Percentiles rank a stretch among this genome's conserved stretches.
Evolutionary conservation across 306 rosid species (phyloP).

Genomic region (Sophora flavescens): DNA sequence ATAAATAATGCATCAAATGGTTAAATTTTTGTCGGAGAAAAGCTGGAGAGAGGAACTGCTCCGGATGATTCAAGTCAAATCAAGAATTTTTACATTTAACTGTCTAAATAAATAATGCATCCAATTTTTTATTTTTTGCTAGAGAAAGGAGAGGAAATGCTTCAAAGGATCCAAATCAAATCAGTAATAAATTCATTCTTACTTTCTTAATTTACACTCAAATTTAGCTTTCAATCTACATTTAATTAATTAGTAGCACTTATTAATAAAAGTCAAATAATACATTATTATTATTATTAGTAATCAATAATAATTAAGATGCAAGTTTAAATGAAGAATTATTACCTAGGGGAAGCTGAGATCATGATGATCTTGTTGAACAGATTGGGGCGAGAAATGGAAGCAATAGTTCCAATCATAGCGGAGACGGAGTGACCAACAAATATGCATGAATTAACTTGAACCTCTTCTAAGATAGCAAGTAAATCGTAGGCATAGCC

Average conservation of each 20-base stretch:
- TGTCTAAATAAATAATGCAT: no score
- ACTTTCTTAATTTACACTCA: no score
- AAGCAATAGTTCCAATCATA: conserved; percentile 52
- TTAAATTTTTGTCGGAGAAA: no score
- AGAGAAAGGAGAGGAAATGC: no score
- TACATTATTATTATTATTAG: not conserved
- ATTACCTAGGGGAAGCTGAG: conserved; percentile 55
- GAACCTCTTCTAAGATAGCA: conserved; percentile 52
- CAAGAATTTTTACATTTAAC: no score
- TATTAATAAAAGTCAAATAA: conserved; percentile 26
- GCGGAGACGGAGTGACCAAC: conserved; percentile 56
- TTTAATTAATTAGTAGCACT: not conserved
- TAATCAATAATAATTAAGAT: not conserved
- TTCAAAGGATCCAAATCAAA: no score
- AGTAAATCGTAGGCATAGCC: conserved; percentile 55
- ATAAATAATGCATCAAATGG: no score
- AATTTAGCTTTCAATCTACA: not conserved
- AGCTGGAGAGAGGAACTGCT: no score
- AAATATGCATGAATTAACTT: conserved; percentile 47
- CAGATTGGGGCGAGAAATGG: conserved; percentile 53
- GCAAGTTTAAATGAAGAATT: not conserved
- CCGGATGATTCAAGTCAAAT: no score
- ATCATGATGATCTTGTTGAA: conserved; percentile 50
- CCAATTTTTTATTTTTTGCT: no score
- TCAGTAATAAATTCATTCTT: no score